Conservation (phyloP, 2,329 filamentous ascomycete species). For the Fusarium paranaense region DNA sequence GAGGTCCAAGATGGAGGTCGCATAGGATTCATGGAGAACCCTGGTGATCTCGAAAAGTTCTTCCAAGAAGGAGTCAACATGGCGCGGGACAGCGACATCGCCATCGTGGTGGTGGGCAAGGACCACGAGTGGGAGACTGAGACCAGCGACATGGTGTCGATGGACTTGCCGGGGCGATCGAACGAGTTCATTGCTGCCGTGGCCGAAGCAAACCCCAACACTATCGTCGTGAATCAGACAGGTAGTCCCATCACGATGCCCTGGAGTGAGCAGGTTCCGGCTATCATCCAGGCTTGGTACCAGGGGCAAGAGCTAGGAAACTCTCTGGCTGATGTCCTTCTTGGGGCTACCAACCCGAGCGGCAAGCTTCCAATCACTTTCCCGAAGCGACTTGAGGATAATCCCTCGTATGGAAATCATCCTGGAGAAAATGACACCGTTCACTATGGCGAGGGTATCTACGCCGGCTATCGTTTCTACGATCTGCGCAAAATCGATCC, state of each 20-base stretch:
- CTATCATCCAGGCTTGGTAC: constrained; percentile 39
- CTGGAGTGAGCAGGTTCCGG: constrained; percentile 51
- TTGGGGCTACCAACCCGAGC: constrained; percentile 23
- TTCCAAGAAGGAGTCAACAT: constrained; percentile 22
- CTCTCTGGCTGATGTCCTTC: constrained; percentile 35
- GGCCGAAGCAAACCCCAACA: neutral
- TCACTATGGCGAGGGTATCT: constrained; percentile 76
- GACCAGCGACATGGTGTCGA: constrained; percentile 22
- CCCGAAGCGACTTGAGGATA: constrained; percentile 71
- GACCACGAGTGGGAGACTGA: constrained; percentile 33
- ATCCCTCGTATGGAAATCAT: constrained; percentile 77
- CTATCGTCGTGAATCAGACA: constrained; percentile 33
- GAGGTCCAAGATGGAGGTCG: constrained; percentile 32
- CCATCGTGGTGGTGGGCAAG: constrained; percentile 21
- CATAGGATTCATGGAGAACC: constrained; percentile 28
- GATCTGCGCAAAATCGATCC: constrained; percentile 61
- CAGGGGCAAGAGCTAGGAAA: constrained; percentile 38
- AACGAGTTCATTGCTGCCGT: constrained; percentile 20
- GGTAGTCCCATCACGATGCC: constrained; percentile 46
- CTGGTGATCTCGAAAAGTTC: constrained; percentile 13
- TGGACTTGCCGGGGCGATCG: constrained; percentile 20
- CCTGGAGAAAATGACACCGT: constrained; percentile 71
- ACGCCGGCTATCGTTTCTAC: constrained; percentile 79
- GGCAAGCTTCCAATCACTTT: constrained; percentile 76
- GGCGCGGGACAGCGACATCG: constrained; percentile 11